These are phyloP conservation scores for Monilinia laxa DNA, from an alignment of 2,329 filamentous ascomycete species.

Conservation along the genomic window DNA sequence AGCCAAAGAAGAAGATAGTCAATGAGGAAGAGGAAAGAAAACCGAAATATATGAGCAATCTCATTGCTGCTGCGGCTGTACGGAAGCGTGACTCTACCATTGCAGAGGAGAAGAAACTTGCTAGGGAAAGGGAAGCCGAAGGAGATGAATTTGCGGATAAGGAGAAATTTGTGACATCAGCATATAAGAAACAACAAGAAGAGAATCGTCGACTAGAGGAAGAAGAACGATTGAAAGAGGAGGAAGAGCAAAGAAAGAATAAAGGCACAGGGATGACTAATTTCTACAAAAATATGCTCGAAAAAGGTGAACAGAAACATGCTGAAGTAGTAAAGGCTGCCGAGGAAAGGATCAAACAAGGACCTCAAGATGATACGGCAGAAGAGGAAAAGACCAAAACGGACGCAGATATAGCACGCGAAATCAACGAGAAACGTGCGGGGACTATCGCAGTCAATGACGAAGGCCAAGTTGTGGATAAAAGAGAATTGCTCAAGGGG, in stretches of 20 bases:
- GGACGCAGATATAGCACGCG: conserved; percentile 63
- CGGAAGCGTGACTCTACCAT: conserved; percentile 76
- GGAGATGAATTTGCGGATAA: conserved; percentile 80
- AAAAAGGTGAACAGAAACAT: conserved; percentile 68
- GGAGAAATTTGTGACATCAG: conserved; percentile 82
- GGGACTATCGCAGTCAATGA: conserved; percentile 70
- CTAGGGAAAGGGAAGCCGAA: conserved; percentile 74
- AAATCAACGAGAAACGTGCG: conserved; percentile 61
- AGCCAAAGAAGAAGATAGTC: conserved; percentile 58
- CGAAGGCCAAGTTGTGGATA: conserved; percentile 80
- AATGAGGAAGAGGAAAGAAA: conserved; percentile 58
- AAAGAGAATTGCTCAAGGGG: conserved; percentile 73
- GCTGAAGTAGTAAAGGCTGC: conserved; percentile 68
- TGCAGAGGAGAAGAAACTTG: conserved; percentile 77
- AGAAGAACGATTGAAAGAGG: conserved; percentile 66
- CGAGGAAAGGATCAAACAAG: conserved; percentile 52
- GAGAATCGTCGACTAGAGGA: conserved; percentile 69
- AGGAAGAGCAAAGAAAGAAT: conserved; percentile 63
- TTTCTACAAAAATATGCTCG: conserved; percentile 74
- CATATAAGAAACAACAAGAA: conserved; percentile 78
- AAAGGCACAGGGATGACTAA: conserved; percentile 70
- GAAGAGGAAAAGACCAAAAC: conserved; percentile 49
- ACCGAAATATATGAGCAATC: conserved; percentile 75
- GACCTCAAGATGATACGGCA: conserved; percentile 42
- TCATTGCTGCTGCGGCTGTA: conserved; percentile 71